phyloP scores from a whole-genome alignment of 305 asterid genomes.

The Solanum aculeatissimum region DNA sequence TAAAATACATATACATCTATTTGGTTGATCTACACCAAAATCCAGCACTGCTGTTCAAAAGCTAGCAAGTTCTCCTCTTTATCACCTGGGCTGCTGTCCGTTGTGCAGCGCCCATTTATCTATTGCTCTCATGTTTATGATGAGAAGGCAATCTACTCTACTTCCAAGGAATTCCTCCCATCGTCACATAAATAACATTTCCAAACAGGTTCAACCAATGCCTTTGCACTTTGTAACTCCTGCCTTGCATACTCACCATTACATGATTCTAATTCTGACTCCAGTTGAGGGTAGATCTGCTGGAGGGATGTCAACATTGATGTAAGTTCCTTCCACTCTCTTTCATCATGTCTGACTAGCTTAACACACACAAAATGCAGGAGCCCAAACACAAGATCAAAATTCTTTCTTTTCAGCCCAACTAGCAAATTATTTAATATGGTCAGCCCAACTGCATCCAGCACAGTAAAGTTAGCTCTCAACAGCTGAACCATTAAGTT shows the following conservation, averaged over 20 bases:
- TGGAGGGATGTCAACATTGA: conserved; percentile 34
- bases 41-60: neutral
- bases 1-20: neutral
- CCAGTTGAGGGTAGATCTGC: conserved; percentile 34
- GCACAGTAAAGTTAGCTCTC: conserved; percentile 32
- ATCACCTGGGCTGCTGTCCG: neutral
- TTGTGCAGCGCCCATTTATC: neutral
- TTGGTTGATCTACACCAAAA: neutral
- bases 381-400: conserved; percentile 42
- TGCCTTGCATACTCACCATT: conserved; percentile 22
- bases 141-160: conserved; percentile 10
- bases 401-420: conserved; percentile 39
- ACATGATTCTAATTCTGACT: conserved; percentile 21
- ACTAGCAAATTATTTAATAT: conserved; percentile 31
- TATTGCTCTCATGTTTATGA: neutral
- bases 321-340: conserved; percentile 42
- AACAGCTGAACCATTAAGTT: conserved; percentile 33
- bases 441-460: conserved; percentile 60
- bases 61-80: neutral
- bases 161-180: conserved; percentile 21
- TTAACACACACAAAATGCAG: conserved; percentile 55
- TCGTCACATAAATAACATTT: conserved; percentile 26
- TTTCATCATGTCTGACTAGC: conserved; percentile 31
- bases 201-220: conserved; percentile 64
- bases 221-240: conserved; percentile 29